phyloP scores from a whole-genome alignment of 148 eudicot genomes.

The Limonium bicolor region DNA sequence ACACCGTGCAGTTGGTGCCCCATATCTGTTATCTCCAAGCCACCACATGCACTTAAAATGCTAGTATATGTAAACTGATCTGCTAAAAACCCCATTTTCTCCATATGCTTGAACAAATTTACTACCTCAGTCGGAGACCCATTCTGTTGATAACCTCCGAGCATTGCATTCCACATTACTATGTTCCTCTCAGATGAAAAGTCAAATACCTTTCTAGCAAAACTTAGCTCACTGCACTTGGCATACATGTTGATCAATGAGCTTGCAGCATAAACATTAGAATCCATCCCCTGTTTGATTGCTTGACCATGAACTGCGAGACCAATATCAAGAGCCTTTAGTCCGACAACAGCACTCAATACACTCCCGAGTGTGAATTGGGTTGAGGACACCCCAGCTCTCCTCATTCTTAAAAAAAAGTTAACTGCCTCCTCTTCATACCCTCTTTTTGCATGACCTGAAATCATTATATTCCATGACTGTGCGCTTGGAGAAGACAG shows the following conservation, averaged over 20 bases:
- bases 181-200: conserved; percentile 43
- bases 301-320: conserved; percentile 63
- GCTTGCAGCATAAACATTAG: conserved; percentile 82
- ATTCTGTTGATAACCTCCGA: conserved; percentile 76
- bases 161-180: conserved; percentile 82
- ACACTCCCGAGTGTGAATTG: conserved; percentile 86
- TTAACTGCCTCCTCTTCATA: conserved; percentile 34
- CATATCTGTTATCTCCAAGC: conserved; percentile 29
- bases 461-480: conserved; percentile 86
- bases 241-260: conserved; percentile 79
- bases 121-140: conserved; percentile 48
- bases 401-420: conserved; percentile 47
- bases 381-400: conserved; percentile 36
- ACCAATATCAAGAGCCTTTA: conserved; percentile 39
- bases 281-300: conserved; percentile 59
- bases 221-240: conserved; percentile 49
- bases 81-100: conserved; percentile 28
- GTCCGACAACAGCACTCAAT: conserved; percentile 58
- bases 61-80: conserved; percentile 89
- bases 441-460: conserved; percentile 60
- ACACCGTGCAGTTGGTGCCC: conserved; percentile 62
- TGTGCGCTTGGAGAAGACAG: conserved; percentile 49
- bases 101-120: conserved; percentile 44
- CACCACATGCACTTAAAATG: conserved; percentile 77
- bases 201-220: conserved; percentile 49